These are phyloP conservation scores for Suillus paluster DNA, from an alignment of 768 basidiomycete genomes.

Conservation along the genomic window DNA sequence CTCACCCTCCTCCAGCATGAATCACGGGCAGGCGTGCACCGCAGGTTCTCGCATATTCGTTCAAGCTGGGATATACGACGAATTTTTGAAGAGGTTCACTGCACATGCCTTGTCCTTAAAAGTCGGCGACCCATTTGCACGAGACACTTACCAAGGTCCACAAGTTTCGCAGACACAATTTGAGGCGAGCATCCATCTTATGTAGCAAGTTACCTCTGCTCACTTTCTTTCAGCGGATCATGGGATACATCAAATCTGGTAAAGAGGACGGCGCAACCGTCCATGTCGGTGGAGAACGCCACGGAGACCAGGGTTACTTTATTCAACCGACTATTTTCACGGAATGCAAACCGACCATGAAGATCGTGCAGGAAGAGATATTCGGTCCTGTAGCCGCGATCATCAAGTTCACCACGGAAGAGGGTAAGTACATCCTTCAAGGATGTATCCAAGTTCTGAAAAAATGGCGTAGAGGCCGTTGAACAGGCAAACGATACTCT, in stretches of 20 bases:
- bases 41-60: conserved; percentile 63
- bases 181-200: conserved; percentile 29
- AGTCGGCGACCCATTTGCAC: conserved; percentile 50
- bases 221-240: conserved; percentile 48
- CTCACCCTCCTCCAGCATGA: conserved; percentile 24
- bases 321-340: conserved; percentile 67
- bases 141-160: conserved; percentile 50
- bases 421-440: conserved; percentile 31
- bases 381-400: conserved; percentile 76
- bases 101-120: conserved; percentile 35
- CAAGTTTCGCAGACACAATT: conserved; percentile 53
- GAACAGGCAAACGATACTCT: conserved; percentile 52
- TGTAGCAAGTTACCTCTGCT: no score
- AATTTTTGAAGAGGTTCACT: conserved; percentile 52
- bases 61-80: conserved; percentile 60
- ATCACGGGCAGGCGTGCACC: conserved; percentile 52
- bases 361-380: conserved; percentile 62
- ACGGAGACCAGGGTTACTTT: conserved; percentile 63
- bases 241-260: conserved; percentile 64
- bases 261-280: conserved; percentile 62
- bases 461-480: conserved; percentile 27
- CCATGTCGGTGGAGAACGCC: conserved; percentile 56
- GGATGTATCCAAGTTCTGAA: neutral
- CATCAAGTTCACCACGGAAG: conserved; percentile 65
- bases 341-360: conserved; percentile 58